These are phyloP conservation scores for Cercospora janseana DNA, from an alignment of 2,329 filamentous ascomycete genomes.

Conservation along the genomic window DNA sequence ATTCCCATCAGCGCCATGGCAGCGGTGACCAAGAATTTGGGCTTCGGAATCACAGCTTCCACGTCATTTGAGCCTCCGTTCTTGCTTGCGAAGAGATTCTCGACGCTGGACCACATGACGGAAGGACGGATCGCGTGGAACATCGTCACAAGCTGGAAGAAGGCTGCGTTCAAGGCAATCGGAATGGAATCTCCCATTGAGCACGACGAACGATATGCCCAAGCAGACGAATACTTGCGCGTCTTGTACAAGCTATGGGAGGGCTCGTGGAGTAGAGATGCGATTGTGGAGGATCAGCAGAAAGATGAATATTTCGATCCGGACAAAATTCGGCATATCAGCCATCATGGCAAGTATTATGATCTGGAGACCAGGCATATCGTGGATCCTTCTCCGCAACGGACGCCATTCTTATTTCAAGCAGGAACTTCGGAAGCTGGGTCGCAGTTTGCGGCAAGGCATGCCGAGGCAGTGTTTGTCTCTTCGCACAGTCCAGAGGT, in stretches of 20 bases:
- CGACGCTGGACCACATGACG: conserved; percentile 62
- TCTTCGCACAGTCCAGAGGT: conserved; percentile 63
- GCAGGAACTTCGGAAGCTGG: conserved; percentile 60
- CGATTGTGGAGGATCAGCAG: conserved; percentile 53
- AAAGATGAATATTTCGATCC: conserved; percentile 60
- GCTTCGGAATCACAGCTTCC: conserved; percentile 62
- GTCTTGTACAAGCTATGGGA: conserved; percentile 64
- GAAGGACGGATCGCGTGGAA: conserved; percentile 64
- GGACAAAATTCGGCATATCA: conserved; percentile 58
- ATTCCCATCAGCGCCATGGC: conserved; percentile 66
- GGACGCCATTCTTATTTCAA: conserved; percentile 47
- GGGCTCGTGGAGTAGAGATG: conserved; percentile 55
- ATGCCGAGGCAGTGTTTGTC: conserved; percentile 66
- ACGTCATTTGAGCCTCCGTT: conserved; percentile 64
- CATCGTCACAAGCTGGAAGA: conserved; percentile 64
- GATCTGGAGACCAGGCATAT: conserved; percentile 49
- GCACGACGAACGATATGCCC: conserved; percentile 60
- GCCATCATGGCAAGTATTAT: conserved; percentile 59
- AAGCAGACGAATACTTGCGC: conserved; percentile 61
- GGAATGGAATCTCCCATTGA: conserved; percentile 57
- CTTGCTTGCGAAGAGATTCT: conserved; percentile 61
- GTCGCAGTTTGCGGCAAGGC: conserved; percentile 55
- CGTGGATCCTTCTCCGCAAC: conserved; percentile 42
- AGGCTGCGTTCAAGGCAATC: conserved; percentile 62
- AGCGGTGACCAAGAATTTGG: conserved; percentile 62